Evolutionary conservation across 2,329 filamentous ascomycete genomes (phyloP).

Genomic region (Aspergillus versicolor): DNA sequence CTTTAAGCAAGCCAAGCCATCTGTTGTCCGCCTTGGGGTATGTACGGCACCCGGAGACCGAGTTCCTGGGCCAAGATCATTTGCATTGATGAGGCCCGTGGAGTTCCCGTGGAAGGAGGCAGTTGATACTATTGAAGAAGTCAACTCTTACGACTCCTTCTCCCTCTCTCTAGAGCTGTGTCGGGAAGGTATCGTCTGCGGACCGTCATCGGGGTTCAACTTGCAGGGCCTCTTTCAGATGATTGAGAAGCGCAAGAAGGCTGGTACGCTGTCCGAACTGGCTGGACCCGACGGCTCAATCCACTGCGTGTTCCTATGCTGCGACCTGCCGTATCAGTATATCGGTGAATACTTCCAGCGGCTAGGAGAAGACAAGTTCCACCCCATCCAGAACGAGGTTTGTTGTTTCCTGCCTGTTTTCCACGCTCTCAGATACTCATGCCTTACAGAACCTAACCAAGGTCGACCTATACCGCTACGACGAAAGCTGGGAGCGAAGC

Average conservation of each 20-base stretch:
- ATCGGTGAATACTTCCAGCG: constrained; percentile 61
- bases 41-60: constrained; percentile 58
- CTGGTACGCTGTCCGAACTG: constrained; percentile 46
- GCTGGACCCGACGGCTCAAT: constrained; percentile 47
- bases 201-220: constrained; percentile 62
- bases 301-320: constrained; percentile 61
- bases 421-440: background rate
- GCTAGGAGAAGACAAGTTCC: constrained; percentile 50
- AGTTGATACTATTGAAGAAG: constrained; percentile 57
- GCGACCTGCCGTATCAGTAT: constrained; percentile 64
- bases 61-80: constrained; percentile 59
- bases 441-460: constrained; percentile 43
- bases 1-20: constrained; percentile 50
- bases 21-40: constrained; percentile 44
- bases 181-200: constrained; percentile 58
- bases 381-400: constrained; percentile 49
- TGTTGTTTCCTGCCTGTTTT: constrained; percentile 8
- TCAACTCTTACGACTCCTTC: constrained; percentile 57
- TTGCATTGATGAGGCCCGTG: constrained; percentile 50
- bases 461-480: constrained; percentile 56
- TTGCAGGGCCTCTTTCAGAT: constrained; percentile 54
- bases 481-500: constrained; percentile 55
- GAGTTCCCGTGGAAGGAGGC: constrained; percentile 60
- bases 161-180: constrained; percentile 54
- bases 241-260: constrained; percentile 50